phyloP scores from a whole-genome alignment of 345 rosid genomes.

The Psidium friedrichsthalianum region DNA sequence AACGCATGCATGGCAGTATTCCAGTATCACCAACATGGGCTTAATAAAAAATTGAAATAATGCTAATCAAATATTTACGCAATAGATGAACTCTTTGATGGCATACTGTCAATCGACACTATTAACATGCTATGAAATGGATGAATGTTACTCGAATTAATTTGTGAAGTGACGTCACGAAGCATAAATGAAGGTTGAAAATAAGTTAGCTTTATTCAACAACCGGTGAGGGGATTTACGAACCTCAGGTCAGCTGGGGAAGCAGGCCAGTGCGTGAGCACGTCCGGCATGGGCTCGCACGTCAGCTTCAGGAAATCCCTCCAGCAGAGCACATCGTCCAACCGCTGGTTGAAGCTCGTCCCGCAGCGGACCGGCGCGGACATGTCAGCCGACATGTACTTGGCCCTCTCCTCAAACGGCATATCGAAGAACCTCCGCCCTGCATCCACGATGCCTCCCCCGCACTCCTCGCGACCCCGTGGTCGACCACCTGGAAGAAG shows the following conservation, averaged over 20 bases:
- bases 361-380: slow-evolving; percentile 64
- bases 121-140: no score
- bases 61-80: neutral
- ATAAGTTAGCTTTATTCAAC: neutral
- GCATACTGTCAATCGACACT: no score
- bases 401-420: slow-evolving; percentile 64
- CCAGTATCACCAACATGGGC: neutral
- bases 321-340: slow-evolving; percentile 78
- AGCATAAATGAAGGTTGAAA: neutral
- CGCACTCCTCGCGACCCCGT: slow-evolving; percentile 44
- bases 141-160: no score
- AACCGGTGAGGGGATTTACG: neutral
- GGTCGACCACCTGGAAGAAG: slow-evolving; percentile 83
- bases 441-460: slow-evolving; percentile 45
- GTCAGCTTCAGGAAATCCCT: slow-evolving; percentile 78
- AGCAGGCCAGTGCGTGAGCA: slow-evolving; percentile 75
- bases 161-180: no score
- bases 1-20: neutral
- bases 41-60: neutral
- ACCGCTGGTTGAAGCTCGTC: slow-evolving; percentile 79
- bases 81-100: no score
- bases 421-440: slow-evolving; percentile 57
- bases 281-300: slow-evolving; percentile 49
- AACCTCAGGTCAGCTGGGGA: slow-evolving; percentile 70
- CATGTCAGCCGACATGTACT: slow-evolving; percentile 77